phyloP scores from a whole-genome alignment of 345 rosid species.

The Citrus sinensis region DVS_A1.0 CM039162.1:11467001-11467500 shows the following conservation, averaged over 20 bases:
- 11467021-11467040: no score
- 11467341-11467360: not conserved
- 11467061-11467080: no score
- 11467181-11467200: conserved; percentile 93
- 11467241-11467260: conserved; percentile 68
- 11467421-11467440: not conserved
- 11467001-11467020: no score
- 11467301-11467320: conserved; percentile 43
- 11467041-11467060: no score
- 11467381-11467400: not conserved
- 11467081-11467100: conserved; percentile 79
- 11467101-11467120: conserved; percentile 60
- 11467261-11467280: conserved; percentile 28
- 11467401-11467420: not conserved
- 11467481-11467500: not conserved
- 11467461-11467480: not conserved
- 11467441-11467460: not conserved
- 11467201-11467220: conserved; percentile 78
- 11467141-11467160: conserved; percentile 85
- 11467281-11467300: conserved; percentile 35
- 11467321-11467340: not conserved
- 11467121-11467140: conserved; percentile 77
- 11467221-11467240: conserved; percentile 83
- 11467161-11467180: conserved; percentile 76
- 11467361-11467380: not conserved